These are phyloP conservation scores for Ocimum tenuiflorum DNA, from an alignment of 257 asterid genomes.

Conservation along the genomic window DNA sequence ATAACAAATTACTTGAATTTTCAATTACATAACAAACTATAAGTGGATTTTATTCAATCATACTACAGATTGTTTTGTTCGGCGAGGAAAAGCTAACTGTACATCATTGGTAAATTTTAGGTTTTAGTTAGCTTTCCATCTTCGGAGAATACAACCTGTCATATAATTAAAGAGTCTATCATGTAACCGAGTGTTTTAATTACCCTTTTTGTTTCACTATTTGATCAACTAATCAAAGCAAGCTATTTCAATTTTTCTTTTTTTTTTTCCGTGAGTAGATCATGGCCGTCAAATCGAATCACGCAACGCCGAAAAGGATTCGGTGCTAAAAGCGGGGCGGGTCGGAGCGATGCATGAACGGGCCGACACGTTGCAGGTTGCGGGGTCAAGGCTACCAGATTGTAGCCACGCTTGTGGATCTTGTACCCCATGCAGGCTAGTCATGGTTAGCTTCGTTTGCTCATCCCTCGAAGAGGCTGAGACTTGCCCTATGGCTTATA, in stretches of 20 bases:
- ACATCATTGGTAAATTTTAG: no score
- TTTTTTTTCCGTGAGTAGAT: constrained; percentile 19
- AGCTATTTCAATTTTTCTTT: no score
- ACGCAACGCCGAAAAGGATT: constrained; percentile 4
- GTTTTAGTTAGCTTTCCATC: no score
- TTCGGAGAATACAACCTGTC: no score
- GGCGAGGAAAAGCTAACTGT: no score
- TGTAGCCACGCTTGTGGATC: constrained; percentile 90
- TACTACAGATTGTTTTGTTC: no score
- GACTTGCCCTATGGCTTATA: constrained; percentile 84
- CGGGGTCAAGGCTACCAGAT: constrained; percentile 78
- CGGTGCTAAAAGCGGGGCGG: neutral
- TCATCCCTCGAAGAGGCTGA: constrained; percentile 85
- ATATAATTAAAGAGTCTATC: no score
- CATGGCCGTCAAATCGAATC: constrained; percentile 20
- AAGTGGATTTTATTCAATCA: no score
- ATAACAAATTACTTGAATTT: no score
- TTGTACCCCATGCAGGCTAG: constrained; percentile 77
- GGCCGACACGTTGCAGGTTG: neutral
- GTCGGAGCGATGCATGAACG: constrained; percentile 2
- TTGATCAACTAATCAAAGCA: neutral
- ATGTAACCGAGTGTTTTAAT: no score
- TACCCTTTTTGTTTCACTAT: neutral
- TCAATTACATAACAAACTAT: no score
- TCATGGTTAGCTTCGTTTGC: constrained; percentile 81